These are phyloP conservation scores for Psidium friedrichsthalianum DNA, from an alignment of 345 rosid genomes.

Conservation along the genomic window DNA sequence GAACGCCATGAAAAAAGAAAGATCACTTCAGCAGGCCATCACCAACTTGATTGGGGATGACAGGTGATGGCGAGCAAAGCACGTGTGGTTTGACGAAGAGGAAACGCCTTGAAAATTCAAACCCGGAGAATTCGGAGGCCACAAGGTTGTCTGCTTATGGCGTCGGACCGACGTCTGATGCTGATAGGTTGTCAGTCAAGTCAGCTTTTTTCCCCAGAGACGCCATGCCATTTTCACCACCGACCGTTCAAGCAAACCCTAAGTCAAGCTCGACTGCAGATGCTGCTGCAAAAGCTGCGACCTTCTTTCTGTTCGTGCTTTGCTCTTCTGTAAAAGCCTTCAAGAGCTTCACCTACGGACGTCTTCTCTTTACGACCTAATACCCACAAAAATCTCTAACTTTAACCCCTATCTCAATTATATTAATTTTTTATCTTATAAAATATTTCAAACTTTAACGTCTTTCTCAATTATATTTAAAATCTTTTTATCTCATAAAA, in stretches of 20 bases:
- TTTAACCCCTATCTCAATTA: no score
- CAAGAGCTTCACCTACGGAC: not conserved
- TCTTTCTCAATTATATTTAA: no score
- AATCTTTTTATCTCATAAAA: no score
- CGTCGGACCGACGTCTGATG: not conserved
- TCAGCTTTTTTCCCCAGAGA: not conserved
- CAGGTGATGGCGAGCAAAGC: not conserved
- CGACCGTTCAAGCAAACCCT: not conserved
- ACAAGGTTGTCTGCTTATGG: not conserved
- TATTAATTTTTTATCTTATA: no score
- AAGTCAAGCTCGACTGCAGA: not conserved
- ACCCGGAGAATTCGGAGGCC: not conserved
- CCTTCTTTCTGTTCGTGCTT: not conserved
- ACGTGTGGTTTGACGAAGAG: not conserved
- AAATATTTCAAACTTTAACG: no score
- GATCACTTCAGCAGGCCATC: not conserved
- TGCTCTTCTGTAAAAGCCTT: not conserved
- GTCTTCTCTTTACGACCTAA: not conserved
- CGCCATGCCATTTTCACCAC: not conserved
- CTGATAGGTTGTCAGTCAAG: not conserved
- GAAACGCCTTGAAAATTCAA: not conserved
- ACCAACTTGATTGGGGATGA: not conserved
- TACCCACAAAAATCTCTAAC: no score
- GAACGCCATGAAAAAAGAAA: no score
- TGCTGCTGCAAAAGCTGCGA: not conserved